phyloP scores from a whole-genome alignment of 2,329 filamentous ascomycete species.

The Epichloe bromicola region DNA sequence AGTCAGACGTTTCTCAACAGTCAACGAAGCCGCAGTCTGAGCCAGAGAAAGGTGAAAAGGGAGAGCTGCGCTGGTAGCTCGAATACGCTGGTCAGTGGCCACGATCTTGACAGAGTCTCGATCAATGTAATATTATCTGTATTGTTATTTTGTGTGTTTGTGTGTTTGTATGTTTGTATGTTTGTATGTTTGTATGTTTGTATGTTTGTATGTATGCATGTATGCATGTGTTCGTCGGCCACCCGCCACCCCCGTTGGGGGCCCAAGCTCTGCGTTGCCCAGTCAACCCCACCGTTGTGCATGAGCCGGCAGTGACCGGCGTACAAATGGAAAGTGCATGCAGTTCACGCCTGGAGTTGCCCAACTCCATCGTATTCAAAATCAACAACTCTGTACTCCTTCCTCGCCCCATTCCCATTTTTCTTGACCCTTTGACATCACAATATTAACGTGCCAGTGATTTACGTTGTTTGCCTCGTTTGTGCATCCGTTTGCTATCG shows the following conservation, averaged over 20 bases:
- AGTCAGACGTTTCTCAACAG: conserved; percentile 6
- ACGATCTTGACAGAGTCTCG: not conserved
- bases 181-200: too few relatives aligned
- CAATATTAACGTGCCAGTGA: not conserved
- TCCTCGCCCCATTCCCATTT: not conserved
- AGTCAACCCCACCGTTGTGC: conserved; percentile 9
- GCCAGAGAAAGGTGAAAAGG: conserved; percentile 23
- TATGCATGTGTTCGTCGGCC: not conserved
- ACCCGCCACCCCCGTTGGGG: not conserved
- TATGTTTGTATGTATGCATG: too few relatives aligned
- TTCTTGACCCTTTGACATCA: not conserved
- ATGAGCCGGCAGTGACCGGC: conserved; percentile 3
- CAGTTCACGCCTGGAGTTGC: not conserved
- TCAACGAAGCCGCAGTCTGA: conserved; percentile 10
- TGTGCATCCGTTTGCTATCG: not conserved
- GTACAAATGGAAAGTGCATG: conserved; percentile 6
- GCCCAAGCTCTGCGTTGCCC: conserved; percentile 10
- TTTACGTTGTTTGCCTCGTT: not conserved
- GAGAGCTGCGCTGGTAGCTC: conserved; percentile 23
- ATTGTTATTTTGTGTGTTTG: not conserved
- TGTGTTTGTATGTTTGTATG: too few relatives aligned
- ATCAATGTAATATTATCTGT: not conserved
- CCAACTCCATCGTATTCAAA: conserved; percentile 2
- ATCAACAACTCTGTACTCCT: conserved; percentile 4
- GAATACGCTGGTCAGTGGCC: not conserved